These are phyloP conservation scores for Aspergillus sclerotialis DNA, from an alignment of 2,329 filamentous ascomycete species.

Conservation along the genomic window DNA sequence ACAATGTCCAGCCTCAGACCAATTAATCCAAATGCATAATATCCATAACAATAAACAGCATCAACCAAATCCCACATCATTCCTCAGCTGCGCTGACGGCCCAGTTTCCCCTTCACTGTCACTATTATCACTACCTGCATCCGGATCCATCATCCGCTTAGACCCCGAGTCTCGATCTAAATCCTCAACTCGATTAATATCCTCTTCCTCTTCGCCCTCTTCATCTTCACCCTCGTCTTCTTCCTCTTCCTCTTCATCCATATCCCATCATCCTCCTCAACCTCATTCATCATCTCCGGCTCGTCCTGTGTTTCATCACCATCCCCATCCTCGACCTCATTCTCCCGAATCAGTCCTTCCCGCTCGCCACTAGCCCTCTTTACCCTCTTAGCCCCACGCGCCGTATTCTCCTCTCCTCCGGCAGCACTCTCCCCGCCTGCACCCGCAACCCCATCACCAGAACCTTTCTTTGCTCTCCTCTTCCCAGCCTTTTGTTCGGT, in stretches of 20 bases:
- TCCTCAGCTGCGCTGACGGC: constrained; percentile 23
- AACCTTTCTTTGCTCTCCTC: constrained; percentile 42
- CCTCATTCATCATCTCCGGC: constrained; percentile 19
- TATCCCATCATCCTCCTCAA: constrained; percentile 13
- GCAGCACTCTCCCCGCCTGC: constrained; percentile 12
- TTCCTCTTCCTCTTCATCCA: constrained; percentile 11
- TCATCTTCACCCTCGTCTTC: constrained; percentile 16
- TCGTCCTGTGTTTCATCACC: constrained; percentile 19
- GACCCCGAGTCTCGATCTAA: constrained; percentile 22
- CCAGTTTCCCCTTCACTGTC: constrained; percentile 24
- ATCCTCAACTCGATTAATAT: constrained; percentile 33
- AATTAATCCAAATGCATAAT: constrained; percentile 1
- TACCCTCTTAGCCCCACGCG: constrained; percentile 13
- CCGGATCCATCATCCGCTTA: constrained; percentile 21
- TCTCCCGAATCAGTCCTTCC: constrained; percentile 8
- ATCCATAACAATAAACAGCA: constrained; percentile 1
- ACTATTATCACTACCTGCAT: constrained; percentile 23
- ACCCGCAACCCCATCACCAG: constrained; percentile 5
- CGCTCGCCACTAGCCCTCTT: constrained; percentile 12
- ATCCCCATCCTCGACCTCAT: constrained; percentile 13
- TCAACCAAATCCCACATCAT: constrained; percentile 23
- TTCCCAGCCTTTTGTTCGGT: constrained; percentile 38
- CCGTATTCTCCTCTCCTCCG: constrained; percentile 16
- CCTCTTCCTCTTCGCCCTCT: constrained; percentile 21
- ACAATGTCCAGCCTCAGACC: background rate